Evolutionary conservation across 2,329 filamentous ascomycete genomes (phyloP), one percentile per base, ranked within the genome.

Genomic region (Colletotrichum trifolii): DNA sequence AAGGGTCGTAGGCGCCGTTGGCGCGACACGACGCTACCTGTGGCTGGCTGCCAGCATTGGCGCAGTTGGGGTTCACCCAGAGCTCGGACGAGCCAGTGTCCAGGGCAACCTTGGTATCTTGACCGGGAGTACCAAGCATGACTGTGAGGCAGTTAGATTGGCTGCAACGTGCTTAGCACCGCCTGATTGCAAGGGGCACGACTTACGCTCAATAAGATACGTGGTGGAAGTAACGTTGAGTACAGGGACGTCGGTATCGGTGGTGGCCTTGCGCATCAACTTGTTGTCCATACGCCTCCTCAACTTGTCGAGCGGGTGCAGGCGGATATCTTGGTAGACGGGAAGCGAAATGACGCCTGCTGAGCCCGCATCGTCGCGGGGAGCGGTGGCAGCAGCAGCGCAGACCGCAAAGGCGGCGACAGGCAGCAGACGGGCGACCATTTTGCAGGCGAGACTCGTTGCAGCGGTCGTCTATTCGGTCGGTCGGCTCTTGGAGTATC

Each of bases 41-140:
- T 0, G 70, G 68, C 6, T 73, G 67, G 8, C 73, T 73, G 9
- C 73, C 76, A 0, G 82, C 76, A 3, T 75, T 76, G 2, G 70
- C 56, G 70, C 84, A 87, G 54, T 79, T 74, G 2, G 84, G 83
- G 65, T 86, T 84, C 42, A 86, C 81, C 84, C 84, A 87, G 7
- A 86, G 78, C 70, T 85, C 83, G 65, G 81, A 82, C 6, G 84
- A 86, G 10, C 84, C 84, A 0, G 82, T 85, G 64, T 85, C 82
- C 61, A 84, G 75, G 43, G 84, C 76, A 38, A 85, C 81, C 25
- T 80, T 78, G 40, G 84, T 73, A 8, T 69, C 73, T 67, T 85
- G 82, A 1, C 75, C 72, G 4, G 79, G 77, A 2, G 73, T 77
- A 34, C 82, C 82, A 48, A 68, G 56, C 15, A 47, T 34, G 12